Conservation (phyloP, 1,284 basidiomycete species). For the Pseudozyma tsukubaensis region DNA sequence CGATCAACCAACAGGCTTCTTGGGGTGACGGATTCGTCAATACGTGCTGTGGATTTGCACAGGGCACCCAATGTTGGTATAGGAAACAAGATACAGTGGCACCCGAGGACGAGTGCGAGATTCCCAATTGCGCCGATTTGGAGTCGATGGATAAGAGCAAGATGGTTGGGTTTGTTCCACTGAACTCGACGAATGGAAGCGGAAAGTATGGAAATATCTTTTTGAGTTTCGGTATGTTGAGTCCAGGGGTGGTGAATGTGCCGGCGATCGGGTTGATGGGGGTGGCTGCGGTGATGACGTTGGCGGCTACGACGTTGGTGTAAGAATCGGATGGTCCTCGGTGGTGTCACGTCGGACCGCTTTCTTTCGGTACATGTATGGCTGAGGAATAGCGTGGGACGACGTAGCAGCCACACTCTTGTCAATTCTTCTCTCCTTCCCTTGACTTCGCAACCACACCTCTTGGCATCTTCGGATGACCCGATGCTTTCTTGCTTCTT, state of each 20-base stretch:
- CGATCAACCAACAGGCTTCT: slow-evolving; percentile 55
- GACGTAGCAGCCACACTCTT: too few relatives aligned
- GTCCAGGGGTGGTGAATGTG: neutral
- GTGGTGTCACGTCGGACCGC: too few relatives aligned
- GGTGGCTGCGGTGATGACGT: neutral
- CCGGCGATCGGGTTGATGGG: slow-evolving; percentile 11
- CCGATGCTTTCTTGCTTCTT: neutral
- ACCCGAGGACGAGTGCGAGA: slow-evolving; percentile 39
- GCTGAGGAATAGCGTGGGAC: too few relatives aligned
- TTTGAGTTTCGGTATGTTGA: slow-evolving; percentile 43
- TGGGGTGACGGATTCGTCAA: slow-evolving; percentile 56
- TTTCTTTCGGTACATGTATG: neutral
- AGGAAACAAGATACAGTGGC: slow-evolving; percentile 33
- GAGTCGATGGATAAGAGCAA: slow-evolving; percentile 33
- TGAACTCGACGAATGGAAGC: slow-evolving; percentile 49
- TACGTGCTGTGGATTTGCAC: slow-evolving; percentile 50
- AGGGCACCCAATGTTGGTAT: slow-evolving; percentile 48
- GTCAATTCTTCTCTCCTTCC: neutral
- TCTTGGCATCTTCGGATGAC: neutral
- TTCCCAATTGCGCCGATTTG: slow-evolving; percentile 49
- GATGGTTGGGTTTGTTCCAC: slow-evolving; percentile 52
- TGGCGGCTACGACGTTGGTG: neutral
- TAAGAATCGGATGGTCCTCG: neutral
- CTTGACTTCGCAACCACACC: neutral
- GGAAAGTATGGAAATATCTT: slow-evolving; percentile 58